A percentile compares a stretch with the other conserved stretches of the same genome.
These are phyloP conservation scores for Zygotorulaspora danielsina DNA, from an alignment of 805 yeast genomes.

Conservation along the genomic window DNA sequence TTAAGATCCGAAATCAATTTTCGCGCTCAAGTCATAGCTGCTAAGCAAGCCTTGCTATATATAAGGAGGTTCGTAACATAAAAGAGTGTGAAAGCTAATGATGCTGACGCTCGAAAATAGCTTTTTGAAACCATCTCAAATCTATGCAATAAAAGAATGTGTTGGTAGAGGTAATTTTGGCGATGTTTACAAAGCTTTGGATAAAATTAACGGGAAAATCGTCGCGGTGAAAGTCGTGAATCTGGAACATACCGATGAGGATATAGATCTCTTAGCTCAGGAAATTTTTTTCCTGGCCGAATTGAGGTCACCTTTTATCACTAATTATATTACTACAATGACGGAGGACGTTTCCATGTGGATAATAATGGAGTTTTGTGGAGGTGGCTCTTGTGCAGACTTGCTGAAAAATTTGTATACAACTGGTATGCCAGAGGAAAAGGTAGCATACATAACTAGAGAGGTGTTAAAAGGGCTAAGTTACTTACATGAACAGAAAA, in stretches of 20 bases:
- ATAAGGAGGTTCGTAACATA: no score
- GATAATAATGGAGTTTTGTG: slow-evolving; percentile 93
- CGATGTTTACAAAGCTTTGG: slow-evolving; percentile 66
- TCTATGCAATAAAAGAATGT: slow-evolving; percentile 46
- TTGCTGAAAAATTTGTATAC: slow-evolving; percentile 45
- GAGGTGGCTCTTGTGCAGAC: slow-evolving; percentile 88
- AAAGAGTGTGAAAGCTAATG: no score
- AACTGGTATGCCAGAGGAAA: slow-evolving; percentile 39
- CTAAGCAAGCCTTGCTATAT: no score
- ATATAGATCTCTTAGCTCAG: slow-evolving; percentile 61
- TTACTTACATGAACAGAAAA: slow-evolving; percentile 69
- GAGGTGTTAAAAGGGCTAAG: slow-evolving; percentile 66
- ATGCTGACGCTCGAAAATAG: slow-evolving; percentile 5
- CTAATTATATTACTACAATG: slow-evolving; percentile 61
- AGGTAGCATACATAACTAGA: slow-evolving; percentile 56
- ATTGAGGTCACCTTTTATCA: slow-evolving; percentile 61
- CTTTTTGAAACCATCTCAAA: slow-evolving; percentile 25
- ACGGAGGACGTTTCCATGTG: slow-evolving; percentile 66
- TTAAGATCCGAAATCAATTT: no score
- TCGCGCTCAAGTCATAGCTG: no score
- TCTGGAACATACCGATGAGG: slow-evolving; percentile 74
- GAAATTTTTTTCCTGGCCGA: slow-evolving; percentile 75
- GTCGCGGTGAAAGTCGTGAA: slow-evolving; percentile 89
- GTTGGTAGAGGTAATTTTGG: slow-evolving; percentile 87
- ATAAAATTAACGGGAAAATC: slow-evolving; percentile 36